These are phyloP conservation scores for Microdochium trichocladiopsis DNA, from an alignment of 2,329 filamentous ascomycete species.

Conservation along the genomic window DNA sequence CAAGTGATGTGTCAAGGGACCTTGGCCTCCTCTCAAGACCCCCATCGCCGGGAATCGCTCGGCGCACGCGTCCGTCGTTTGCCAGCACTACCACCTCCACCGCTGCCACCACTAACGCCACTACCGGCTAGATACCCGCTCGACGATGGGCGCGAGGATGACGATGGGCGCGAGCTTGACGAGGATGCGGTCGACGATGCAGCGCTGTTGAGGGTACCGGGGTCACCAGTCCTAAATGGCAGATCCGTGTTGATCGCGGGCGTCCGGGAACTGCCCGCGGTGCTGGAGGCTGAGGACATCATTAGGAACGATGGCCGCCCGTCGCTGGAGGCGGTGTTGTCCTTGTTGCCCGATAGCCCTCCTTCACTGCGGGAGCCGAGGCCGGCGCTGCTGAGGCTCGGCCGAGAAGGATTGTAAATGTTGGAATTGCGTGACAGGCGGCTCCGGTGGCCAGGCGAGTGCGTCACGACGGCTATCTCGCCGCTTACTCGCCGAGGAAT, in stretches of 20 bases:
- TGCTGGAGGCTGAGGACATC: not conserved
- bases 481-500: conserved; percentile 14
- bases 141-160: not conserved
- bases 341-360: conserved; percentile 19
- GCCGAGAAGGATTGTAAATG: conserved; percentile 4
- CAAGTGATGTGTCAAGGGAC: too few relatives aligned
- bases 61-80: not conserved
- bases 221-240: not conserved
- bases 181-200: not conserved
- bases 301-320: not conserved
- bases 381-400: conserved; percentile 8
- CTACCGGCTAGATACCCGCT: not conserved
- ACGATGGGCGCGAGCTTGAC: not conserved
- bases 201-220: not conserved
- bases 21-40: not conserved
- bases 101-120: not conserved
- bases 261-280: too few relatives aligned
- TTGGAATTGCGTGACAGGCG: conserved; percentile 13
- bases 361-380: conserved; percentile 12
- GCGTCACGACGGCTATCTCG: conserved; percentile 7
- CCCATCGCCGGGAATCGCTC: not conserved
- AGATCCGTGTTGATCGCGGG: not conserved
- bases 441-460: conserved; percentile 8
- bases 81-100: too few relatives aligned
- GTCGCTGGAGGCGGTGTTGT: conserved; percentile 1